These are phyloP conservation scores for Clarkia xantiana DNA, from an alignment of 345 rosid genomes.

Conservation along the genomic window DNA sequence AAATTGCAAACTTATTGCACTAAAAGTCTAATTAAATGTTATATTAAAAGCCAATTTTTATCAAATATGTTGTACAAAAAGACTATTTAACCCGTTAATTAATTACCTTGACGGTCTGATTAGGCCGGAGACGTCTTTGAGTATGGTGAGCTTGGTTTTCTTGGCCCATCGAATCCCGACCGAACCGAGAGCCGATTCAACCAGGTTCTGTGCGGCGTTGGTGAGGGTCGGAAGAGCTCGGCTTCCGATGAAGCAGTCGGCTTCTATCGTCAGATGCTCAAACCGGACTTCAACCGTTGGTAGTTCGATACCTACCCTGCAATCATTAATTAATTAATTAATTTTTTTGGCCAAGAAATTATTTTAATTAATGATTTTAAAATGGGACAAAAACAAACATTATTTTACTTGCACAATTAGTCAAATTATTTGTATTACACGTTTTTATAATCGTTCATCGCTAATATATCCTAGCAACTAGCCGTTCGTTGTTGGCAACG, in stretches of 20 bases:
- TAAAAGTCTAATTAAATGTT: too few species aligned
- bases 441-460: too few species aligned
- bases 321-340: background rate
- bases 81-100: background rate
- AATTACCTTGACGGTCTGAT: constrained; percentile 58
- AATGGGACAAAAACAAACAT: background rate
- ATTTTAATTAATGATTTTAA: background rate
- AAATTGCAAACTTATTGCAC: too few species aligned
- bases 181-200: constrained; percentile 39
- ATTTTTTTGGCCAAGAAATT: too few species aligned
- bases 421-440: too few species aligned
- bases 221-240: constrained; percentile 78
- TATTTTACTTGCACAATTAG: too few species aligned
- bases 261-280: constrained; percentile 53
- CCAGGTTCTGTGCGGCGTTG: constrained; percentile 48
- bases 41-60: too few species aligned
- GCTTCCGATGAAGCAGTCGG: constrained; percentile 55
- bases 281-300: constrained; percentile 78
- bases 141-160: constrained; percentile 57
- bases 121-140: constrained; percentile 60
- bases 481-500: background rate
- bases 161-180: constrained; percentile 50
- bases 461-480: too few species aligned
- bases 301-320: constrained; percentile 71
- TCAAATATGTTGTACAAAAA: too few species aligned